phyloP scores from a whole-genome alignment of 1,284 basidiomycete genomes.

The Anthracocystis walkeri region DNA sequence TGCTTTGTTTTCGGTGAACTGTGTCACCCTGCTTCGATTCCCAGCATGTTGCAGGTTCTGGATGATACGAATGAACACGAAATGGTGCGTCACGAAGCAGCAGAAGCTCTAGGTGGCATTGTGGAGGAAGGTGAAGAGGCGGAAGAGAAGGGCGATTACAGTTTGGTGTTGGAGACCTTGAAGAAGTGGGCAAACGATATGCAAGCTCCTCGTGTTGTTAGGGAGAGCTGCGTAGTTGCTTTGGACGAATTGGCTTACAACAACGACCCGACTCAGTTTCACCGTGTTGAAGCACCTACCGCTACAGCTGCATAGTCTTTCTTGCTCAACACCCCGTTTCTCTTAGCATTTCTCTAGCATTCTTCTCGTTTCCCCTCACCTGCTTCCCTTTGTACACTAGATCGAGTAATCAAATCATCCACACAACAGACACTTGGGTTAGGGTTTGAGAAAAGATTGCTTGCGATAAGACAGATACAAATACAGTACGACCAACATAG shows the following conservation, averaged over 20 bases:
- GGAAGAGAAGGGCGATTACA: conserved; percentile 66
- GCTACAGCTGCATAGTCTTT: conserved; percentile 9
- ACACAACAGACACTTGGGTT: background rate
- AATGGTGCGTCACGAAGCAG: conserved; percentile 99
- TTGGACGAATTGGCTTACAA: conserved; percentile 75
- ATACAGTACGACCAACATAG: conserved; percentile 10
- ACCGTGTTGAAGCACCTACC: conserved; percentile 53
- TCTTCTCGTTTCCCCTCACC: background rate
- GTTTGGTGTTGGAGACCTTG: conserved; percentile 80
- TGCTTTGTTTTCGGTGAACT: conserved; percentile 91
- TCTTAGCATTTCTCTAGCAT: background rate
- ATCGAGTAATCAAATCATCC: background rate
- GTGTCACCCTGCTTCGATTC: conserved; percentile 87
- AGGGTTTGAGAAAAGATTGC: conserved; percentile 7
- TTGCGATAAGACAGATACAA: conserved; percentile 26
- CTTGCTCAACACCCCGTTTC: too few relatives aligned
- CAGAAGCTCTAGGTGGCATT: conserved; percentile 96
- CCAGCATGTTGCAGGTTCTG: conserved; percentile 83
- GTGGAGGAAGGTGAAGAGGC: conserved; percentile 78
- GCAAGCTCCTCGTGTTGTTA: conserved; percentile 87
- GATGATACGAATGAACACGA: conserved; percentile 82
- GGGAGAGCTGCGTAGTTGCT: conserved; percentile 95
- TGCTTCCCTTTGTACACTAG: conserved; percentile 27
- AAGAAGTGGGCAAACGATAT: conserved; percentile 84
- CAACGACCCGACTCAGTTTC: conserved; percentile 69